Evolutionary conservation across 306 rosid species (phyloP), one percentile per base, ranked within the genome.

Genomic region (Quercus aquifolioides): DNA sequence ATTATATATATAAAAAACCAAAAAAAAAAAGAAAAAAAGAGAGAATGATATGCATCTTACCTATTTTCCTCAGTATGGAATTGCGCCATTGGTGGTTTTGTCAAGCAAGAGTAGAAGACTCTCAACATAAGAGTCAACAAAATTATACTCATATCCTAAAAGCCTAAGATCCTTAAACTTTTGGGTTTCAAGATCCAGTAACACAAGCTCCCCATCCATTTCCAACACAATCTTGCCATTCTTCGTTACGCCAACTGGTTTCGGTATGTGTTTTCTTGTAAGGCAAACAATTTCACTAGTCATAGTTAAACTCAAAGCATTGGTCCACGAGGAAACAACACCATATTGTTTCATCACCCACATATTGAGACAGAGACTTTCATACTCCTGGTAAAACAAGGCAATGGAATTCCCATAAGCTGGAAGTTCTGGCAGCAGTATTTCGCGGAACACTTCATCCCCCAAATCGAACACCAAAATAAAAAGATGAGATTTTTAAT

Each of bases 301-400:
- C 41, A 46, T 0, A 10, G 15, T 12, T 5, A 9, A 20, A 62
- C 13, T 8, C 5, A 62, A 25, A 17, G 21, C 30, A 11, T 62
- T 84, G 21, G 3, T 74, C 87, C 87, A 84, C 25, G 84, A 84
- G 17, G 56, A 74, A 55, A 54, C 75, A 49, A 71, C 75, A 54
- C 81, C 84, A 43, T 43, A 83, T 28, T 83, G 81, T 67, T 75
- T 79, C 86, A 83, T 83, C 8, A 75, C 49, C 87, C 87, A 71
- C 20, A 71, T 79, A 15, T 71, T 52, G 4, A 62, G 69, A 57
- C 11, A 0, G 1, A 46, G 52, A 46, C 52, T 30, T 46, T 46
- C 52, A 35, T 2, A 12, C 14, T 46, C 14, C 25, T 64, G 10
- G 0, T 35, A 35, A 35, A 69, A 78, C 17, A 76, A 70, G 12